phyloP scores from a whole-genome alignment of 805 yeast genomes.

The Allodekkera sacchari region DNA sequence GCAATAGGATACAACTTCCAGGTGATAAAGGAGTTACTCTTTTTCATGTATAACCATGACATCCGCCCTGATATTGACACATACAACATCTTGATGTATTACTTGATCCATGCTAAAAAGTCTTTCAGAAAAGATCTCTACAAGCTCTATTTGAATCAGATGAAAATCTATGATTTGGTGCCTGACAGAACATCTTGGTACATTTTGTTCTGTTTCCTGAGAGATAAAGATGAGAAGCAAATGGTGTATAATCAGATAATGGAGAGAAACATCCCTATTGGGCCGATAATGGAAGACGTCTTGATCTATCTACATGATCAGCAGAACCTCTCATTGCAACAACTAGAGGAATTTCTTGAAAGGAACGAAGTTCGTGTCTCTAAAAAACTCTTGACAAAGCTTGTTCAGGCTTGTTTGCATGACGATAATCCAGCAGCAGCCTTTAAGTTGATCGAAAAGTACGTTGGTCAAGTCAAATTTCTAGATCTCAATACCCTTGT shows the following conservation, averaged over 20 bases:
- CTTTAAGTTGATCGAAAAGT: slow-evolving; percentile 7
- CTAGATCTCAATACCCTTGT: slow-evolving; percentile 7
- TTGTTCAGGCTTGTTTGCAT: slow-evolving; percentile 7
- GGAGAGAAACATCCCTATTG: slow-evolving; percentile 4
- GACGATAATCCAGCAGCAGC: slow-evolving; percentile 10
- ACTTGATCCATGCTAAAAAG: slow-evolving; percentile 7
- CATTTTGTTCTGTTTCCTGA: slow-evolving; percentile 9
- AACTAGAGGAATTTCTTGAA: slow-evolving; percentile 2
- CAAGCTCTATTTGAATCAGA: slow-evolving; percentile 11
- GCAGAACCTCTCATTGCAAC: slow-evolving; percentile 4
- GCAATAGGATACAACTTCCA: slow-evolving; percentile 8
- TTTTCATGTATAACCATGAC: slow-evolving; percentile 4
- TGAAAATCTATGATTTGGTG: slow-evolving; percentile 6
- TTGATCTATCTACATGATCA: slow-evolving; percentile 2
- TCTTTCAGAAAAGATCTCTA: slow-evolving; percentile 7
- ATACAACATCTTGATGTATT: slow-evolving; percentile 11
- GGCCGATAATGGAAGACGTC: slow-evolving; percentile 10
- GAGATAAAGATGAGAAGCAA: slow-evolving; percentile 3
- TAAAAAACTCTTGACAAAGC: slow-evolving; percentile 6
- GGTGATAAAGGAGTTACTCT: slow-evolving; percentile 5
- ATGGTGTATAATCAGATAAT: slow-evolving; percentile 8
- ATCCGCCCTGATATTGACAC: slow-evolving; percentile 11
- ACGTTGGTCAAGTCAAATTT: background rate
- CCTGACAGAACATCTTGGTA: slow-evolving; percentile 18
- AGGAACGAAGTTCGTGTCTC: slow-evolving; percentile 1